Evolutionary conservation across 2,329 filamentous ascomycete species (phyloP).

Genomic region (Ophiostoma ulmi): DNA sequence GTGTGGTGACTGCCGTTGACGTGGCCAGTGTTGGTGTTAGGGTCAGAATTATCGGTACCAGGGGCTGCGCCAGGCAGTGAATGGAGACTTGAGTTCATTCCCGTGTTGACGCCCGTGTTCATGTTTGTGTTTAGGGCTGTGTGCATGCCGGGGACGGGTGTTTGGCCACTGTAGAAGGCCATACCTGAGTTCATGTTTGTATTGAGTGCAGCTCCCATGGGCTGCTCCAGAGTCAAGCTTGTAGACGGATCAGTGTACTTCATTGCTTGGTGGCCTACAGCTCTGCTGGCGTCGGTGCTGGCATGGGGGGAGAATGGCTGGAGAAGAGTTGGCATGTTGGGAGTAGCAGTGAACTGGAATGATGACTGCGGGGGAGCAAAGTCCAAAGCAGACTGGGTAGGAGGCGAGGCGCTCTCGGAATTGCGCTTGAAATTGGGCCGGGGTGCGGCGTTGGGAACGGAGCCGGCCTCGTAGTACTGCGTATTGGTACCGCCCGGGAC

Average conservation of each 20-base stretch:
- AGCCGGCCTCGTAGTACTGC: slow-evolving; percentile 19
- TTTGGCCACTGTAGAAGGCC: not conserved
- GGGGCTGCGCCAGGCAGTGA: not conserved
- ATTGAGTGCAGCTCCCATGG: not conserved
- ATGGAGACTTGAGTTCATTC: not conserved
- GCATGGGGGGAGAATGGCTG: not conserved
- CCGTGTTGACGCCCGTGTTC: not conserved
- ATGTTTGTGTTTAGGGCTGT: not conserved
- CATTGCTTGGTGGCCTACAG: not conserved
- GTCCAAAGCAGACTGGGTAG: not conserved
- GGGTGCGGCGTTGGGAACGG: slow-evolving; percentile 19
- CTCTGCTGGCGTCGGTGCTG: not conserved
- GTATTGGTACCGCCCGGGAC: slow-evolving; percentile 24
- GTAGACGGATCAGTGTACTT: not conserved
- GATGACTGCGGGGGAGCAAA: not conserved
- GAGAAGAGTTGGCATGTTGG: not conserved
- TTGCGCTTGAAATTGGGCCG: slow-evolving; percentile 12
- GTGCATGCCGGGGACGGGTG: not conserved
- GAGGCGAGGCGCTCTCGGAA: not conserved
- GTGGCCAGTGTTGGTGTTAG: not conserved
- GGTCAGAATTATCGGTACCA: not conserved
- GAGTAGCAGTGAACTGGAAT: not conserved
- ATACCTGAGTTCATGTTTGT: not conserved
- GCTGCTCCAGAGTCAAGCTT: not conserved
- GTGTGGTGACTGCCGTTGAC: not conserved